Percentiles rank a stretch among this genome's conserved stretches.
Conservation (phyloP, 2,329 filamentous ascomycete genomes). For the Verticillium zaregamsianum region DNA sequence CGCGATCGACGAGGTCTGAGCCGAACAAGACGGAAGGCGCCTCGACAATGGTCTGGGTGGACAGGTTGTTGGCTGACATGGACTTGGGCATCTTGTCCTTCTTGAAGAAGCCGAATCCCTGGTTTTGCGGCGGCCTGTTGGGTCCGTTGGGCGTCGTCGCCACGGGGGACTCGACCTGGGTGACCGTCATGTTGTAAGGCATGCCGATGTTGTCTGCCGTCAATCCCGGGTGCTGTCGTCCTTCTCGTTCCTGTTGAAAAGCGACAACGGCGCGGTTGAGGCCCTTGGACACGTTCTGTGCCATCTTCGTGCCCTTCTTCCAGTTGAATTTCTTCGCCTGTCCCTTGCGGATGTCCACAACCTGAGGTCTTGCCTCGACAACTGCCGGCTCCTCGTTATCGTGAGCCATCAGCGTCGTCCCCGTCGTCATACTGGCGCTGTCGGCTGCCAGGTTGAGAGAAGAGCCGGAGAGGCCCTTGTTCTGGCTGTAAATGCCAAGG, state of each 20-base stretch:
- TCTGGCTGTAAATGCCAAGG: slow-evolving; percentile 52
- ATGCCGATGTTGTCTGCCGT: slow-evolving; percentile 62
- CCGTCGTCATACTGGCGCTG: slow-evolving; percentile 49
- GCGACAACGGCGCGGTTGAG: slow-evolving; percentile 87
- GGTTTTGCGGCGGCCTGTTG: slow-evolving; percentile 25
- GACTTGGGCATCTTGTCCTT: slow-evolving; percentile 50
- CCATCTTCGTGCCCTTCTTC: slow-evolving; percentile 95
- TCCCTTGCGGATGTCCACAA: slow-evolving; percentile 91
- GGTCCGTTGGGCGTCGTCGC: slow-evolving; percentile 24
- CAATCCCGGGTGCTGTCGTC: slow-evolving; percentile 49
- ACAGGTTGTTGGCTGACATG: slow-evolving; percentile 37
- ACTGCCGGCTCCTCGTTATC: slow-evolving; percentile 61
- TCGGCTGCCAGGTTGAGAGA: slow-evolving; percentile 44
- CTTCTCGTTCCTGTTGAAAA: slow-evolving; percentile 53
- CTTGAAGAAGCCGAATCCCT: slow-evolving; percentile 70
- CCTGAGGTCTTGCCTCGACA: slow-evolving; percentile 75
- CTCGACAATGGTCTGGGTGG: slow-evolving; percentile 39
- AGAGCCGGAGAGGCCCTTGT: slow-evolving; percentile 46
- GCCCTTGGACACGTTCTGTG: slow-evolving; percentile 90
- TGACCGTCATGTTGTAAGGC: slow-evolving; percentile 66
- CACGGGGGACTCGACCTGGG: slow-evolving; percentile 46
- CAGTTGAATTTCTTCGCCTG: slow-evolving; percentile 97
- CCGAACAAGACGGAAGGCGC: slow-evolving; percentile 70
- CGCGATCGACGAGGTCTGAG: slow-evolving; percentile 79
- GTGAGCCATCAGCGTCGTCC: slow-evolving; percentile 54